These are phyloP conservation scores for Microsporum audouinii DNA, from an alignment of 2,329 filamentous ascomycete genomes.

Conservation along the genomic window DNA sequence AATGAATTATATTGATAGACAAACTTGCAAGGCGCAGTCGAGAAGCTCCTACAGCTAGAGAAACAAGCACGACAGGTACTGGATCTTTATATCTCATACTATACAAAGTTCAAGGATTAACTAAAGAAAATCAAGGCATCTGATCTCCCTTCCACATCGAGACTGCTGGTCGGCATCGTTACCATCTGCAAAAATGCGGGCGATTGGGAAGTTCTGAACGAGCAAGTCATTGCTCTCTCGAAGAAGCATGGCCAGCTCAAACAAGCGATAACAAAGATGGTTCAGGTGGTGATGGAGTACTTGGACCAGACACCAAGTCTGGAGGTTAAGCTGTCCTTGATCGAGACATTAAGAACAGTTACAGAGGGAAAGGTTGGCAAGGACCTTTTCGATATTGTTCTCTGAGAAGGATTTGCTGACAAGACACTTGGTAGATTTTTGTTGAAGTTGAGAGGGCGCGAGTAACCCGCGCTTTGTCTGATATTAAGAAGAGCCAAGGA, in stretches of 20 bases:
- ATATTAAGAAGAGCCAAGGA: slow-evolving; percentile 95
- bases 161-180: slow-evolving; percentile 75
- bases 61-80: slow-evolving; percentile 92
- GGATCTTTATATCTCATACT: background rate
- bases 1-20: slow-evolving; percentile 21
- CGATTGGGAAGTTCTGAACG: slow-evolving; percentile 91
- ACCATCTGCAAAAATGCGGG: slow-evolving; percentile 86
- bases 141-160: slow-evolving; percentile 88
- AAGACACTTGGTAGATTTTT: slow-evolving; percentile 56
- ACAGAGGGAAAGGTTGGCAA: slow-evolving; percentile 78
- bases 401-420: background rate
- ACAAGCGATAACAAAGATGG: slow-evolving; percentile 97
- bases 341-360: slow-evolving; percentile 88
- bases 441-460: slow-evolving; percentile 96
- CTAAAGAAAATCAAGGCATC: slow-evolving; percentile 53
- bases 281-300: slow-evolving; percentile 89
- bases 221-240: slow-evolving; percentile 87
- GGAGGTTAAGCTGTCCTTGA: slow-evolving; percentile 83
- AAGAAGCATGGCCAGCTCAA: slow-evolving; percentile 99
- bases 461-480: slow-evolving; percentile 84
- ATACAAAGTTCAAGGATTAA: background rate
- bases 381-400: background rate
- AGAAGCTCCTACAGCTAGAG: slow-evolving; percentile 83
- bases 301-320: slow-evolving; percentile 72
- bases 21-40: slow-evolving; percentile 76